Base-by-base conservation (phyloP, 1,139 yeast species). In the Kodamaea plutei region DNA sequence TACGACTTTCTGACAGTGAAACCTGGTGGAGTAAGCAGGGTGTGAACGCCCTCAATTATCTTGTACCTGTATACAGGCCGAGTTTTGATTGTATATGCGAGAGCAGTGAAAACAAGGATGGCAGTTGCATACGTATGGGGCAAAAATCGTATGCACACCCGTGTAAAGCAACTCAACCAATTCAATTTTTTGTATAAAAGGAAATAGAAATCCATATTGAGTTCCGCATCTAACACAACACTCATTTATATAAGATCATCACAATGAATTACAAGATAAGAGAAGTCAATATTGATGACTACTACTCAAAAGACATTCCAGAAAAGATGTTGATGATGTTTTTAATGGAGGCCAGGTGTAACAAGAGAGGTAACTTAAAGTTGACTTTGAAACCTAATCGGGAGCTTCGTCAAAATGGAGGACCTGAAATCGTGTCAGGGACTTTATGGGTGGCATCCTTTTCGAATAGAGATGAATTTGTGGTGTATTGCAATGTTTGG, bases 241-340 rank as follows among this genome's bases (percentile, higher is more conserved):
- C n/a, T n/a, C n/a, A n/a, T n/a, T n/a, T n/a, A n/a, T n/a, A n/a
- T n/a, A n/a, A n/a, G n/a, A n/a, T n/a, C n/a, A n/a, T n/a, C n/a
- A 23, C n/a, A n/a, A 31, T 31, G 35, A 19, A 27, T 20, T 35
- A 35, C 30, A 35, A 35, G 25, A 35, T 35, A 13, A 31, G 38
- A 26, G 38, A 35, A 20, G 35, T 35, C 18, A 35, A 35, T 24
- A 31, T 35, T 14, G 38, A 35, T 25, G 38, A 35, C n/a, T 35
- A 31, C 31, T 35, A 35, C 30, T 35, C 35, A 20, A 31, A 29
- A 12, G 35, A 35, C 16, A 31, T 35, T 10, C 29, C 38, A 11
- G 38, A 35, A 16, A 35, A 31, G 33, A 29, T 31, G 35, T 27
- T 35, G 25, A 35, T 26, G 23, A 26, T 29, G 31, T 31, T 35